Evolutionary conservation across 2,329 filamentous ascomycete genomes (phyloP).

Genomic region (Madurella mycetomatis): DNA sequence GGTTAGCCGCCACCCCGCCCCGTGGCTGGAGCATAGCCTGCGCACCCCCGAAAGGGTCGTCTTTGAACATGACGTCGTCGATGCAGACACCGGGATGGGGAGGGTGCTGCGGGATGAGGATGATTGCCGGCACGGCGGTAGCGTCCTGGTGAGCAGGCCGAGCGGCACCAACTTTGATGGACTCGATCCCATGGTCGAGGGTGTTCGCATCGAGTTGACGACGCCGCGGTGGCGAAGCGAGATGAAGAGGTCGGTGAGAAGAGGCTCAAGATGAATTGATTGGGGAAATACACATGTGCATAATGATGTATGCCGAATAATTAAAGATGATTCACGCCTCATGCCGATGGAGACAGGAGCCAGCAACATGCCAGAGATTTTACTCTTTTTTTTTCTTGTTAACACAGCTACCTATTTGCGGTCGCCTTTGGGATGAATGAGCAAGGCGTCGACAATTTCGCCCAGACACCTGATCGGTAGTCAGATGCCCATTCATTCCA

Average conservation of each 20-base stretch:
- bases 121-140: not conserved
- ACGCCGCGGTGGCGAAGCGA: not conserved
- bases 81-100: not conserved
- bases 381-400: constrained; percentile 35
- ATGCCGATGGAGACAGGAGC: not conserved
- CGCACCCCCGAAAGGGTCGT: constrained; percentile 15
- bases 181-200: not conserved
- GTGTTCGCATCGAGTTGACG: not conserved
- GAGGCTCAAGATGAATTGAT: not conserved
- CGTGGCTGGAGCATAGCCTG: not conserved
- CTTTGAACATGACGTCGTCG: constrained; percentile 22
- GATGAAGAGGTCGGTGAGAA: not conserved
- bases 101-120: constrained; percentile 20
- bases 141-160: constrained; percentile 2
- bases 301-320: not conserved
- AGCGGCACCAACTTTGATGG: not conserved
- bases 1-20: no score
- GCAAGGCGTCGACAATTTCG: not conserved
- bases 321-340: not conserved
- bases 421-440: constrained; percentile 2
- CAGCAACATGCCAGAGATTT: constrained; percentile 27
- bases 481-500: constrained; percentile 1
- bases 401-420: constrained; percentile 34
- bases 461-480: not conserved
- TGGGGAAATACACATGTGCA: not conserved